Percentiles rank a stretch among this genome's conserved stretches.
phyloP scores from a whole-genome alignment of 441 rosid genomes.

The Codiaeum variegatum region DNA sequence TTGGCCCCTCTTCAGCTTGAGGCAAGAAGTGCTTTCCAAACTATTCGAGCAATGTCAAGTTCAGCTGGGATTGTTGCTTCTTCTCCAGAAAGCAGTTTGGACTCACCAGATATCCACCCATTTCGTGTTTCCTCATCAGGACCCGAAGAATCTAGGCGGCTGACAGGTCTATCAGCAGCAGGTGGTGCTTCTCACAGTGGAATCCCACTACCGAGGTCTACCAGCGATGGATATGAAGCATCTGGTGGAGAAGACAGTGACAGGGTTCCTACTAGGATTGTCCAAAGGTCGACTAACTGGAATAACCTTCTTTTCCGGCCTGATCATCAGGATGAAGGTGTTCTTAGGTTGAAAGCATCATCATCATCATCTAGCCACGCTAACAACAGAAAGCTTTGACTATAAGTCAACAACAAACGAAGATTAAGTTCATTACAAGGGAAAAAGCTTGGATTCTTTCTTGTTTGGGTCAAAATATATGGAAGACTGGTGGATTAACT shows the following conservation, averaged over 20 bases:
- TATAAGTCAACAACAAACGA: neutral
- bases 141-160: constrained; percentile 67
- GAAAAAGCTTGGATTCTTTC: constrained; percentile 38
- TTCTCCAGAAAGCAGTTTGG: constrained; percentile 97
- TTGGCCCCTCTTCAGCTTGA: constrained; percentile 92
- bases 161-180: constrained; percentile 47
- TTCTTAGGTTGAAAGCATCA: constrained; percentile 45
- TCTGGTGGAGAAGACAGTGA: constrained; percentile 99
- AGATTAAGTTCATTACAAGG: constrained; percentile 20
- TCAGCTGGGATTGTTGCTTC: constrained; percentile 63
- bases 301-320: constrained; percentile 42
- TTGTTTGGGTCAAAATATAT: constrained; percentile 34
- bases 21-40: constrained; percentile 93
- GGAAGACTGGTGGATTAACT: constrained; percentile 10
- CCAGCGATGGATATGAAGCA: constrained; percentile 98
- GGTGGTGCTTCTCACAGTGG: constrained; percentile 45
- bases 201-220: constrained; percentile 76
- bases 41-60: constrained; percentile 80
- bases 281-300: constrained; percentile 66
- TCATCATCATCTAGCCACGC: constrained; percentile 45
- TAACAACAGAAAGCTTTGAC: constrained; percentile 44
- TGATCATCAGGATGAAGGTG: constrained; percentile 49
- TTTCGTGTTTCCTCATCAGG: constrained; percentile 76
- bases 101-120: constrained; percentile 90
- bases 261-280: constrained; percentile 73